A percentile compares a stretch with the other conserved stretches of the same genome.
Evolutionary conservation across 192 early-diverging fungal genomes (phyloP).

Genomic region (Powellomyces hirtus): DNA sequence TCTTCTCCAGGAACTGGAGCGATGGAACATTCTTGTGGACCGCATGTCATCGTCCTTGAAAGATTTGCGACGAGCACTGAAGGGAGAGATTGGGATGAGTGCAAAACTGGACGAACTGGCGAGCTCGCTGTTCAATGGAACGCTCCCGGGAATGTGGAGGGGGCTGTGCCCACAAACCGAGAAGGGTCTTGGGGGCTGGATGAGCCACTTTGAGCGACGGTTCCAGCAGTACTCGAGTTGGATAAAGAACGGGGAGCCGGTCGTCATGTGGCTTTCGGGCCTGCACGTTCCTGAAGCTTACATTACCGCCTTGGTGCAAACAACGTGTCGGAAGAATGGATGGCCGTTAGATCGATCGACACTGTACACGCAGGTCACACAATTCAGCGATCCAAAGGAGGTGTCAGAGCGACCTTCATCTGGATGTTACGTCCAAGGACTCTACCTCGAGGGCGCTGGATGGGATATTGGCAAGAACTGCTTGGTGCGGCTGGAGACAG

Average conservation of each 20-base stretch:
- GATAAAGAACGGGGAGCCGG: conserved; percentile 64
- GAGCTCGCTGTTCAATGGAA: conserved; percentile 55
- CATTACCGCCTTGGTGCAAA: conserved; percentile 60
- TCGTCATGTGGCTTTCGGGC: conserved; percentile 63
- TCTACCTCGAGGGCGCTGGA: conserved; percentile 62
- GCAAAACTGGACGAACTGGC: conserved; percentile 60
- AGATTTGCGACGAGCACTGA: conserved; percentile 54
- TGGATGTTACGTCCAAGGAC: conserved; percentile 60
- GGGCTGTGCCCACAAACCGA: conserved; percentile 58
- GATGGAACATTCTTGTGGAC: conserved; percentile 64
- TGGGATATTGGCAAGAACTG: conserved; percentile 50
- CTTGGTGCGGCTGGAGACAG: conserved; percentile 51
- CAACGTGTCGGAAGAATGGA: conserved; percentile 60
- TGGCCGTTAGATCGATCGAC: conserved; percentile 64
- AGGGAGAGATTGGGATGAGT: conserved; percentile 66
- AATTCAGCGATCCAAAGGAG: conserved; percentile 50
- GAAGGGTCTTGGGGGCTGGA: conserved; percentile 60
- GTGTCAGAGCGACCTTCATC: conserved; percentile 51
- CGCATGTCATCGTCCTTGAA: conserved; percentile 49
- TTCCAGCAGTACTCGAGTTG: conserved; percentile 57
- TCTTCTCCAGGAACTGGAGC: conserved; percentile 58
- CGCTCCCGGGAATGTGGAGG: conserved; percentile 56
- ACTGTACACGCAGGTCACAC: conserved; percentile 61
- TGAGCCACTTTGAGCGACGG: conserved; percentile 56
- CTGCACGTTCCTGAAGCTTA: conserved; percentile 64